Percentiles rank a stretch among this genome's conserved stretches.
Conservation (phyloP, 805 yeast species). For the Metschnikowia gelsemii region DNA sequence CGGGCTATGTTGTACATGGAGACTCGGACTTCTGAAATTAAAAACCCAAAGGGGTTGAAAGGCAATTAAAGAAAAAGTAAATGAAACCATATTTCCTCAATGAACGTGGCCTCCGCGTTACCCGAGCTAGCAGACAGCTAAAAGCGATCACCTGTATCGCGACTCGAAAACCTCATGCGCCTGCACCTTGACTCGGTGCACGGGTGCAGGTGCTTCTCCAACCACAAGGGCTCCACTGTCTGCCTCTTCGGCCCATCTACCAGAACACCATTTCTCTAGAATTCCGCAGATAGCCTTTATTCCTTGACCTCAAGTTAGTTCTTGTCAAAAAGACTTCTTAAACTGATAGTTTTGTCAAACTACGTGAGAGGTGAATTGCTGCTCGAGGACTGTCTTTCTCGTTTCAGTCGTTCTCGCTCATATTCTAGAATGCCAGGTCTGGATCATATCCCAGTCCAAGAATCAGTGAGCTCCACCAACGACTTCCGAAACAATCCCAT, state of each 20-base stretch:
- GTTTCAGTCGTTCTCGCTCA: slow-evolving; percentile 1
- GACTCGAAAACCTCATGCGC: slow-evolving; percentile 3
- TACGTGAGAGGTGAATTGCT: slow-evolving; percentile 2
- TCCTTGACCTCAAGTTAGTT: neutral
- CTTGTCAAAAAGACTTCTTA: too few species aligned
- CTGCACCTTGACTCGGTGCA: slow-evolving; percentile 9
- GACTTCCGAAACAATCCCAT: slow-evolving; percentile 3
- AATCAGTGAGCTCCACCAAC: neutral
- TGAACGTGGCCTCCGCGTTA: too few species aligned
- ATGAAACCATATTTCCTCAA: too few species aligned
- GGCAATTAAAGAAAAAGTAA: too few species aligned
- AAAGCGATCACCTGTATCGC: neutral
- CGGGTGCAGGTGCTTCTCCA: slow-evolving; percentile 12
- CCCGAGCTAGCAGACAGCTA: neutral
- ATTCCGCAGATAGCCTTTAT: neutral
- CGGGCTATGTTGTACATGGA: too few species aligned
- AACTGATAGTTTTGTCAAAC: too few species aligned
- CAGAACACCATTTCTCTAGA: neutral
- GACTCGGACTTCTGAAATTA: too few species aligned
- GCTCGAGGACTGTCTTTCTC: neutral
- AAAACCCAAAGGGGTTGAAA: too few species aligned
- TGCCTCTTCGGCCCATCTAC: slow-evolving; percentile 7
- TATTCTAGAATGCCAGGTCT: slow-evolving; percentile 11
- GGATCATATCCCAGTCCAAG: slow-evolving; percentile 8
- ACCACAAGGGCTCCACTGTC: slow-evolving; percentile 11